Base-by-base conservation (phyloP, 192 early-diverging fungal species). In the Powellomyces hirtus region DNA sequence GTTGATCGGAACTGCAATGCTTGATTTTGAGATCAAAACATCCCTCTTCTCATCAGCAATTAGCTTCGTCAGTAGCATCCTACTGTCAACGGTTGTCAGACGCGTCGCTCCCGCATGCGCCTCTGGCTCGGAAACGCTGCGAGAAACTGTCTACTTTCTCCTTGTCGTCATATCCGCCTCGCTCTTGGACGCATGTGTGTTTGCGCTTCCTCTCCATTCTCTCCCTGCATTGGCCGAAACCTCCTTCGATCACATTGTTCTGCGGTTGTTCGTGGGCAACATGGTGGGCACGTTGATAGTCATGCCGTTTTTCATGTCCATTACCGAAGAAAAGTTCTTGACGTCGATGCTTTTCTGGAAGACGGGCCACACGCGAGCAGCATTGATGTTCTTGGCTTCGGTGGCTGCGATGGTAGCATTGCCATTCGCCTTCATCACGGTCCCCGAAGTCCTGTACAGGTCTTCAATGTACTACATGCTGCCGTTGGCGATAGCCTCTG, bases 231-330 rank as follows among this genome's bases (percentile, higher is more conserved):
- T 27, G 0, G 62, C 4, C 18, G 30, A 45, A 14, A 30, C 44
- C 27, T 24, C 45, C 2, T 52, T 51, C 31, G 35, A 31, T 14
- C 22, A 31, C 20, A 24, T 51, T 22, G 62, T 49, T 13, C 35
- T 64, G 11, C 42, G 49, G 14, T 24, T 50, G 16, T 64, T 64
- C 49, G 38, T 34, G 16, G 27, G 7, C 18, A 50, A 14, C 33
- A 4, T 64, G 26, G 29, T 64, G 62, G 62, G 62, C 11, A 33
- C 49, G 5, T 22, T 64, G 6, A 7, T 64, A 22, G 44, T 51
- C 6, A 45, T 24, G 20, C 62, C 62, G 24, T 51, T 64, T 30
- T 50, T 64, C 27, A 24, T 45, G 14, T 6, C 29, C 22, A 29
- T 64, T 18, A 34, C 22, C 26, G 44, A 46, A 30, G 6, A 16